phyloP scores from a whole-genome alignment of 305 asterid genomes.

The Fraxinus dipetala region DNA sequence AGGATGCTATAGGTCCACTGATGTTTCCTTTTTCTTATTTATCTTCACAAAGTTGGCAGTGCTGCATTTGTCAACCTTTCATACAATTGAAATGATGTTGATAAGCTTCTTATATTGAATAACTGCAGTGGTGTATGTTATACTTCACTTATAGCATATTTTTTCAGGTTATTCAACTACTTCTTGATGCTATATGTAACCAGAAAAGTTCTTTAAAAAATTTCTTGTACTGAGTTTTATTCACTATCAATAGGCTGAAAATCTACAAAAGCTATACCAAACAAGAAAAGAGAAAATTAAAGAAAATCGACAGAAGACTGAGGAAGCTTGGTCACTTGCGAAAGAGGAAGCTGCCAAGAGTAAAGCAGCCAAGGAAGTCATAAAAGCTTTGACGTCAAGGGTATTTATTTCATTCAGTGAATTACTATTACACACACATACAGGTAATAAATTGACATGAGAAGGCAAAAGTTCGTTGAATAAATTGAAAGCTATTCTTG shows the following conservation, averaged over 20 bases:
- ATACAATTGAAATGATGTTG: neutral
- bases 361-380: conserved; percentile 50
- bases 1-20: neutral
- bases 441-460: neutral
- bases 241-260: conserved; percentile 28
- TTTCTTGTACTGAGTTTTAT: neutral
- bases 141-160: neutral
- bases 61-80: neutral
- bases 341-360: conserved; percentile 47
- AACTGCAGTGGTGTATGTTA: neutral
- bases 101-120: neutral
- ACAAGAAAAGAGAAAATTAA: conserved; percentile 39
- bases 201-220: neutral
- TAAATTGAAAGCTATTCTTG: neutral
- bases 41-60: neutral
- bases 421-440: neutral
- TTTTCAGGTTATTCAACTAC: neutral
- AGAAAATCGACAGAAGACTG: conserved; percentile 33
- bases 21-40: neutral
- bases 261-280: conserved; percentile 36
- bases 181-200: neutral
- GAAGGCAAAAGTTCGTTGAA: neutral
- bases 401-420: conserved; percentile 16
- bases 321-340: conserved; percentile 47
- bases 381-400: conserved; percentile 44